Evolutionary conservation across 2,329 filamentous ascomycete genomes (phyloP).

Genomic region (Trichoderma sp.): DNA sequence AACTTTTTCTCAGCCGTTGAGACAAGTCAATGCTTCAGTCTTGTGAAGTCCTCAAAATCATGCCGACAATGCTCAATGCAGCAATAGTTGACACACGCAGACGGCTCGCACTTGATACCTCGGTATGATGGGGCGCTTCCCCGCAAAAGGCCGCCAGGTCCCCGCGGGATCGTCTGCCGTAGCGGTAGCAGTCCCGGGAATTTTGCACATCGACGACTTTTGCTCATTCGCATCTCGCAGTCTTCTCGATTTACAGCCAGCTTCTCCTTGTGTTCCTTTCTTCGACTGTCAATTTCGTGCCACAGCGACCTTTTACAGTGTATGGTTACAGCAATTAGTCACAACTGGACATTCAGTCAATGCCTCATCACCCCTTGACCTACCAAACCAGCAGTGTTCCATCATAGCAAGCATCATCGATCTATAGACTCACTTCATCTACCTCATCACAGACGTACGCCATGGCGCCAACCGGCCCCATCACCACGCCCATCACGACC

Average conservation of each 20-base stretch:
- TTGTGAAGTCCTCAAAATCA: too few relatives aligned
- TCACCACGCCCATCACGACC: slow-evolving; percentile 75
- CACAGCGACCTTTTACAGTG: too few relatives aligned
- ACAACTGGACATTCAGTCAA: neutral
- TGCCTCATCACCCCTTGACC: neutral
- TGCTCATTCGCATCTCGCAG: too few relatives aligned
- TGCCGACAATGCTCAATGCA: too few relatives aligned
- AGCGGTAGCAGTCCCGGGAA: neutral
- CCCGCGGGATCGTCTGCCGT: slow-evolving; percentile 19
- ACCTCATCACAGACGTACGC: slow-evolving; percentile 1
- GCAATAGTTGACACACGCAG: too few relatives aligned
- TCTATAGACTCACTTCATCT: neutral
- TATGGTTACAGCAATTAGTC: neutral
- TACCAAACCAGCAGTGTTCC: neutral
- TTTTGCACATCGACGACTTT: neutral
- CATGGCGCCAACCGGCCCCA: slow-evolving; percentile 54
- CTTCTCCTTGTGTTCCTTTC: too few relatives aligned
- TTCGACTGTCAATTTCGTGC: too few relatives aligned
- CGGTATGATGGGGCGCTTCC: slow-evolving; percentile 33
- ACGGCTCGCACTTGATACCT: slow-evolving; percentile 11
- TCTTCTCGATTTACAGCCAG: too few relatives aligned
- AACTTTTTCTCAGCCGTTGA: neutral
- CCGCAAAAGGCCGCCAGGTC: slow-evolving; percentile 34
- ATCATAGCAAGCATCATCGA: neutral
- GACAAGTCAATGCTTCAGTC: too few relatives aligned